phyloP scores from a whole-genome alignment of 192 early-diverging fungal species.

The Cetraspora pellucida region DNA sequence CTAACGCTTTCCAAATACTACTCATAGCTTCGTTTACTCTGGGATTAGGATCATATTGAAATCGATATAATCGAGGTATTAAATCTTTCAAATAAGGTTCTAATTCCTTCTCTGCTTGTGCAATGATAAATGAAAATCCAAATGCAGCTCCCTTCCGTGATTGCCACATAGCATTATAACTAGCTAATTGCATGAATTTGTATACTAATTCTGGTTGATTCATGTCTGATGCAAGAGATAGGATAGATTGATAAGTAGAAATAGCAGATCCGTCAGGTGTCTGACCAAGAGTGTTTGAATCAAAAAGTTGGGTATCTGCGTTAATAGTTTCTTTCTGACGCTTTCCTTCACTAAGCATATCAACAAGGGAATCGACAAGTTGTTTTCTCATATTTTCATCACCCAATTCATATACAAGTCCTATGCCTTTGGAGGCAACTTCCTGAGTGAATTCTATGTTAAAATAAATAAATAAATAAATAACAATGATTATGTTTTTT shows the following conservation, averaged over 20 bases:
- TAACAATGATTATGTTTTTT: background rate
- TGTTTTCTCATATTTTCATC: conserved; percentile 66
- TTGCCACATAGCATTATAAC: conserved; percentile 90
- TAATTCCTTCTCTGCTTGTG: conserved; percentile 77
- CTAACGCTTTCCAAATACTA: conserved; percentile 83
- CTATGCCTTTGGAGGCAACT: conserved; percentile 84
- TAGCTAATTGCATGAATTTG: conserved; percentile 91
- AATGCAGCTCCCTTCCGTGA: conserved; percentile 86
- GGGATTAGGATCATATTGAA: conserved; percentile 89
- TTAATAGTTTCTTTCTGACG: conserved; percentile 50
- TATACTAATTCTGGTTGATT: conserved; percentile 93
- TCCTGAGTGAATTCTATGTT: conserved; percentile 77
- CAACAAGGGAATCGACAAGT: conserved; percentile 72
- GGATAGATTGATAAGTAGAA: conserved; percentile 77
- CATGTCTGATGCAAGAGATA: conserved; percentile 90
- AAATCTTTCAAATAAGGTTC: conserved; percentile 76
- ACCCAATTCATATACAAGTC: conserved; percentile 80
- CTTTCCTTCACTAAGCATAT: conserved; percentile 75
- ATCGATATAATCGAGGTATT: conserved; percentile 85
- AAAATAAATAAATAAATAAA: background rate
- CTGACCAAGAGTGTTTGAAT: conserved; percentile 64
- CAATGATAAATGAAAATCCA: conserved; percentile 81
- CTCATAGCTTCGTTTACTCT: conserved; percentile 88
- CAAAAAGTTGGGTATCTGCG: conserved; percentile 76
- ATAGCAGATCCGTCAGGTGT: conserved; percentile 74